A percentile compares a stretch with the other conserved stretches of the same genome.
Evolutionary conservation across 257 asterid genomes (phyloP).

Genomic region (Scutellaria galericulata): DNA sequence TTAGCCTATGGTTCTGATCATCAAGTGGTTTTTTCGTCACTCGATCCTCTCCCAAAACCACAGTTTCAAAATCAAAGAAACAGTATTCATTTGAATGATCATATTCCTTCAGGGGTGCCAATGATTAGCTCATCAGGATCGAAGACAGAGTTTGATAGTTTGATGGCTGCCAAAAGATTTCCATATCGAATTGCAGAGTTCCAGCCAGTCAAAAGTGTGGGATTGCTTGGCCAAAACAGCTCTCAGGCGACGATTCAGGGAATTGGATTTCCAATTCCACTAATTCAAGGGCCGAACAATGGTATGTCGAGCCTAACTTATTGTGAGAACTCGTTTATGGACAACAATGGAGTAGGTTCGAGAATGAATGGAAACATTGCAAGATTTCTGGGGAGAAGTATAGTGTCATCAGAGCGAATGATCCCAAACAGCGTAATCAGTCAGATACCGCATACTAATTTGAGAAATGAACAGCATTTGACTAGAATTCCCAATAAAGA

Average conservation of each 20-base stretch:
- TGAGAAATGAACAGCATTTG: neutral
- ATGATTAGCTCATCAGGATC: constrained; percentile 1
- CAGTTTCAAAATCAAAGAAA: constrained; percentile 38
- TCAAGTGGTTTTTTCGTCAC: constrained; percentile 28
- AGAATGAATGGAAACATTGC: constrained; percentile 30
- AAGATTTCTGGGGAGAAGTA: neutral
- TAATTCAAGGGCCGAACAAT: constrained; percentile 30
- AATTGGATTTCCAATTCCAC: constrained; percentile 35
- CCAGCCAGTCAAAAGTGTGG: constrained; percentile 27
- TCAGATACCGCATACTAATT: neutral
- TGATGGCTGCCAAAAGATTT: constrained; percentile 24
- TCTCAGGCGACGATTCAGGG: constrained; percentile 11
- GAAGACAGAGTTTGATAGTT: constrained; percentile 15
- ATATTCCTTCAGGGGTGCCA: constrained; percentile 17
- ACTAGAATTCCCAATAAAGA: neutral
- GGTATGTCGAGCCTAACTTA: constrained; percentile 31
- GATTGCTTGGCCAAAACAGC: constrained; percentile 32
- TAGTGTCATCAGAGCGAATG: constrained; percentile 23
- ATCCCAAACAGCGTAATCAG: neutral
- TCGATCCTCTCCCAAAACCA: constrained; percentile 32
- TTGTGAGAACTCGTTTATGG: constrained; percentile 27
- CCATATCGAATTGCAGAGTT: constrained; percentile 30
- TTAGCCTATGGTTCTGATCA: constrained; percentile 28
- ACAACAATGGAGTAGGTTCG: constrained; percentile 10
- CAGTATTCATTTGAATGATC: constrained; percentile 29